Conservation (phyloP, 1,284 basidiomycete genomes). For the Apiotrichum sp. region DNA sequence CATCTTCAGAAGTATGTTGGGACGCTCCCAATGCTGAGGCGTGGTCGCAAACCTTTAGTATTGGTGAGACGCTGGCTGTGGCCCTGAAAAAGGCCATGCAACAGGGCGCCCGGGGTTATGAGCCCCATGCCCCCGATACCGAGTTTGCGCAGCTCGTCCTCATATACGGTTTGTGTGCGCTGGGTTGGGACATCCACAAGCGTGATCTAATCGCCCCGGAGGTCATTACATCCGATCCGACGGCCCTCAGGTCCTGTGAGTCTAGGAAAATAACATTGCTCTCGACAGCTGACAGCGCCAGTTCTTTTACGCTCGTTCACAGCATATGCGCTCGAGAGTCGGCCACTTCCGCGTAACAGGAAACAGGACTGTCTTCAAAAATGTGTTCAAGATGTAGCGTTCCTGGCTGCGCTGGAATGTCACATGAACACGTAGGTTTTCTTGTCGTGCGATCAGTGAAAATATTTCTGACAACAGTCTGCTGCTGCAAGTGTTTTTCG, state of each 20-base stretch:
- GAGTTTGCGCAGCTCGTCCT: conserved; percentile 9
- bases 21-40: conserved; percentile 1
- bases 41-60: not conserved
- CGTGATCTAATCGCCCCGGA: conserved; percentile 8
- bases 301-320: conserved; percentile 1
- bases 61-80: conserved; percentile 7
- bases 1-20: conserved; percentile 6
- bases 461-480: not conserved
- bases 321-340: not conserved
- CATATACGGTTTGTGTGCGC: conserved; percentile 2
- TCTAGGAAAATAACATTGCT: too few relatives aligned
- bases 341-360: not conserved
- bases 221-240: not conserved
- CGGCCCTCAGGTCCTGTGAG: not conserved
- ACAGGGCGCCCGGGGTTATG: not conserved
- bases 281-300: not conserved
- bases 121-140: not conserved
- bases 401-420: not conserved
- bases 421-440: conserved; percentile 2
- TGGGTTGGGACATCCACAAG: conserved; percentile 8
- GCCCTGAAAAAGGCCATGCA: not conserved
- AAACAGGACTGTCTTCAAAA: conserved; percentile 2
- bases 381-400: not conserved
- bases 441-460: too few relatives aligned
- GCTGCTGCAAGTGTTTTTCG: conserved; percentile 5